A percentile compares a stretch with the other conserved stretches of the same genome.
Evolutionary conservation across 1,284 basidiomycete genomes (phyloP).

Genomic region (Cryptococcus sp.): DNA sequence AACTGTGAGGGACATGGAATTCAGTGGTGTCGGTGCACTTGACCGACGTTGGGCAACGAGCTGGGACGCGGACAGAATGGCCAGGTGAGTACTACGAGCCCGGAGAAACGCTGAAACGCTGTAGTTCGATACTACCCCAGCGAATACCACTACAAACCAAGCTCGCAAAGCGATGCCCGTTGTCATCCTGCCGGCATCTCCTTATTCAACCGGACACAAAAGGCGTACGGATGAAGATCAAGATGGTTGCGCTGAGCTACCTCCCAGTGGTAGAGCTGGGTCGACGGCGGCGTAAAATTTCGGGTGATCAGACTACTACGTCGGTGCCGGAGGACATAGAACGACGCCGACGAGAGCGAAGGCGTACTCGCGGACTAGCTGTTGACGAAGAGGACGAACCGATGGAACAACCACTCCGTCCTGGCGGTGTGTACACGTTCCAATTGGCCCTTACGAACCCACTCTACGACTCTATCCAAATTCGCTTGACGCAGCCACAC

Average conservation of each 20-base stretch:
- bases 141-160: conserved; percentile 91
- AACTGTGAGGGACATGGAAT: too few relatives aligned
- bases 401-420: conserved; percentile 29
- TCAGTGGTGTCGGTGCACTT: conserved; percentile 68
- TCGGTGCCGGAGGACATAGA: conserved; percentile 27
- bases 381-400: conserved; percentile 37
- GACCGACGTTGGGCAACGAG: conserved; percentile 79
- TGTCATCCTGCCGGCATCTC: conserved; percentile 79
- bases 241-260: conserved; percentile 90
- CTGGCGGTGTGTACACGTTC: conserved; percentile 65
- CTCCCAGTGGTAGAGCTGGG: conserved; percentile 80
- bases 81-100: conserved; percentile 59
- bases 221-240: conserved; percentile 93
- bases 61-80: conserved; percentile 69
- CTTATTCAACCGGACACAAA: conserved; percentile 98
- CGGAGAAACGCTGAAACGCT: not conserved
- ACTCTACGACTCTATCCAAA: conserved; percentile 88
- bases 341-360: conserved; percentile 22
- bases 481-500: conserved; percentile 68
- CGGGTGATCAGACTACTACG: not conserved
- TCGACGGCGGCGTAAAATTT: conserved; percentile 32
- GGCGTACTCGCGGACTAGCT: conserved; percentile 17
- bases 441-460: conserved; percentile 89
- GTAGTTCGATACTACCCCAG: conserved; percentile 76
- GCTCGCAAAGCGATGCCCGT: conserved; percentile 88